Base-by-base conservation (phyloP, 73 alveolate species). In the Blepharisma japonicum region DNA sequence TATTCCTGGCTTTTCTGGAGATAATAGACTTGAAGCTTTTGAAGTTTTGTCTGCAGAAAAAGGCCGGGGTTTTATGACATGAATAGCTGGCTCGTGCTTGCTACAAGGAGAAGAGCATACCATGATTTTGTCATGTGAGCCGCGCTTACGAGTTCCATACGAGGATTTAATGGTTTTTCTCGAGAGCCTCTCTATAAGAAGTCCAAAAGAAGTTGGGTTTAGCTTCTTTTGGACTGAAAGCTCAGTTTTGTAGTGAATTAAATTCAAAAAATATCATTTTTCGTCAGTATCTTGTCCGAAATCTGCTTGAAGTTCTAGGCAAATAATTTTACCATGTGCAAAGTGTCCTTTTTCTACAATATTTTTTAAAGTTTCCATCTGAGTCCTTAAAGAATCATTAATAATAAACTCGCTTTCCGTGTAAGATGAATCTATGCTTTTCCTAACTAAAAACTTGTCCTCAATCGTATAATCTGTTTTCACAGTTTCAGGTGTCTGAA, bases 381-480 rank as follows among this genome's bases (percentile, higher is more conserved):
- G 74, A 14, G 14, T 48, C 5, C 14, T 14, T 14, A 61, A 9
- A 20, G 38, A 25, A 25, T 18, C 38, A 61, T 25, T 18, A 14
- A 8, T 61, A 32, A 3, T 3, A 9, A 61, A 25, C 23, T 61
- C 74, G 2, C 5, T 25, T 61, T 61, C 74, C 2, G 14, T 14
- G 5, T n/a, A 9, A 14, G 74, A 25, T 14, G 14, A 8, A 14
- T 61, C 74, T 61, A 14, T 39, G n/a, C 74, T 39, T 14, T 5
- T 61, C 74, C 74, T 14, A 61, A 61, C 74, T 2, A 61, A 61
- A 61, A 20, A 61, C 48, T 14, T 18, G 74, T 61, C 74, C 11
- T 32, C 42, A 32, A 8, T 3, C 5, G 49, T 1, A 4, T 61
- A 8, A 18, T n/a, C 50, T 1, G 49, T n/a, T 61, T 61, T 61